These are phyloP conservation scores for Beauveria scarabaeidicola DNA, from an alignment of 2,329 filamentous ascomycete species.

Conservation along the genomic window DNA sequence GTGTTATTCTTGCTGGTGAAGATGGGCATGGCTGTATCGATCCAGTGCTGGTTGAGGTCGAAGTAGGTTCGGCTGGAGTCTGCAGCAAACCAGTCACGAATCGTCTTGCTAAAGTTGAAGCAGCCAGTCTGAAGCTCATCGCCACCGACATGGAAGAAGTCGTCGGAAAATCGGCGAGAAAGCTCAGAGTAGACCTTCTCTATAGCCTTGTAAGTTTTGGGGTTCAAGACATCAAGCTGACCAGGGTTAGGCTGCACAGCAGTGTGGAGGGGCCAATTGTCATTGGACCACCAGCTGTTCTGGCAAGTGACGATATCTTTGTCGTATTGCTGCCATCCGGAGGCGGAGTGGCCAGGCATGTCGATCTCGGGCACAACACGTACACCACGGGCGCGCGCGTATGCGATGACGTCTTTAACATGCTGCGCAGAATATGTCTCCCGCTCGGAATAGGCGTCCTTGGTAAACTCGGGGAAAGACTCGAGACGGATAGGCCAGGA, in stretches of 20 bases:
- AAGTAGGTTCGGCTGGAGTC: conserved; percentile 37
- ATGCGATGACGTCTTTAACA: conserved; percentile 36
- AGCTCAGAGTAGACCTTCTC: conserved; percentile 45
- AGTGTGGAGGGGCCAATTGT: conserved; percentile 44
- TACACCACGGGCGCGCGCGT: conserved; percentile 46
- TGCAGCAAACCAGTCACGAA: conserved; percentile 40
- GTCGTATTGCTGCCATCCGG: conserved; percentile 49
- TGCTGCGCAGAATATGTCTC: conserved; percentile 36
- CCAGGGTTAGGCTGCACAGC: conserved; percentile 47
- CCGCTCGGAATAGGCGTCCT: conserved; percentile 43
- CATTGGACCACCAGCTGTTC: conserved; percentile 54
- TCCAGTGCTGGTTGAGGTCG: conserved; percentile 45
- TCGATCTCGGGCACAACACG: conserved; percentile 54
- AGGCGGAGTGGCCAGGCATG: conserved; percentile 50
- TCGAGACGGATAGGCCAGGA: conserved; percentile 45
- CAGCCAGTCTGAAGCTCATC: conserved; percentile 44
- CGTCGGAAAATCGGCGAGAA: conserved; percentile 39
- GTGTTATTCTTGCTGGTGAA: conserved; percentile 26
- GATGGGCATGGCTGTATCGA: conserved; percentile 42
- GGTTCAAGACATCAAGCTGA: conserved; percentile 46
- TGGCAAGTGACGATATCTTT: conserved; percentile 46
- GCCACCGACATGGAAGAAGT: conserved; percentile 47
- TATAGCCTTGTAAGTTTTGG: conserved; percentile 46
- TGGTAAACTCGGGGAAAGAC: conserved; percentile 41
- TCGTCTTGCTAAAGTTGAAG: conserved; percentile 47